phyloP scores from a whole-genome alignment of 164 flowering plant genomes.

The Tetracentron sinense region DNA sequence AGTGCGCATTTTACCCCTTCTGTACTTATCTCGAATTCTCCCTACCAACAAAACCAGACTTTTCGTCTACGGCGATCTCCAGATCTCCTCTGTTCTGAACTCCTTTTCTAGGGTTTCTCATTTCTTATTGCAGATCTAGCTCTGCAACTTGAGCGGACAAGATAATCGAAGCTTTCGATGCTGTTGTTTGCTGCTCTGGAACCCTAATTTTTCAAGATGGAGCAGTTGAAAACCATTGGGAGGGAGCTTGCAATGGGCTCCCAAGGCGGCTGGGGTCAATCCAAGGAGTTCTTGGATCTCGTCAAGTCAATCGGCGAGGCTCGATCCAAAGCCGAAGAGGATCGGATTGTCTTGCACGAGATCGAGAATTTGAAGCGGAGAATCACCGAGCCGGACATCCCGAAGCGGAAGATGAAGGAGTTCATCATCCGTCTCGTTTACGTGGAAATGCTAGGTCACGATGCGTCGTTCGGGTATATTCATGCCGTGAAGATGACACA shows the following conservation, averaged over 20 bases:
- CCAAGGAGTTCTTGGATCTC: slow-evolving; percentile 90
- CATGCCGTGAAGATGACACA: slow-evolving; percentile 99
- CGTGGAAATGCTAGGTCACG: slow-evolving; percentile 97
- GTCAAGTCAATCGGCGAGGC: slow-evolving; percentile 96
- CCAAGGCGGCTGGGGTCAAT: slow-evolving; percentile 83
- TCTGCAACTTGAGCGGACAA: neutral
- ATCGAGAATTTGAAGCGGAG: slow-evolving; percentile 82
- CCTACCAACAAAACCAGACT: neutral
- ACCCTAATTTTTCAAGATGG: slow-evolving; percentile 40
- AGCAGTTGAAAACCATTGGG: slow-evolving; percentile 92
- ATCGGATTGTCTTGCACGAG: slow-evolving; percentile 81
- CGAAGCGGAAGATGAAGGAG: slow-evolving; percentile 94
- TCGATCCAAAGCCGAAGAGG: slow-evolving; percentile 97
- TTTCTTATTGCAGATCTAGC: neutral
- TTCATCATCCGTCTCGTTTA: slow-evolving; percentile 84
- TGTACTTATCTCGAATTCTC: neutral
- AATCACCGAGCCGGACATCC: slow-evolving; percentile 72
- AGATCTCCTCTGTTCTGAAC: neutral
- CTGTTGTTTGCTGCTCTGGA: slow-evolving; percentile 9
- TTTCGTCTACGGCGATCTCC: slow-evolving; percentile 4
- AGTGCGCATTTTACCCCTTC: neutral
- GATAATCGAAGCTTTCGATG: slow-evolving; percentile 2
- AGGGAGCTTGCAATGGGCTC: slow-evolving; percentile 99
- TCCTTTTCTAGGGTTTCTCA: neutral
- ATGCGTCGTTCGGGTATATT: slow-evolving; percentile 96